Conservation (phyloP, 306 rosid genomes). For the Arachis hypogaea region DNA sequence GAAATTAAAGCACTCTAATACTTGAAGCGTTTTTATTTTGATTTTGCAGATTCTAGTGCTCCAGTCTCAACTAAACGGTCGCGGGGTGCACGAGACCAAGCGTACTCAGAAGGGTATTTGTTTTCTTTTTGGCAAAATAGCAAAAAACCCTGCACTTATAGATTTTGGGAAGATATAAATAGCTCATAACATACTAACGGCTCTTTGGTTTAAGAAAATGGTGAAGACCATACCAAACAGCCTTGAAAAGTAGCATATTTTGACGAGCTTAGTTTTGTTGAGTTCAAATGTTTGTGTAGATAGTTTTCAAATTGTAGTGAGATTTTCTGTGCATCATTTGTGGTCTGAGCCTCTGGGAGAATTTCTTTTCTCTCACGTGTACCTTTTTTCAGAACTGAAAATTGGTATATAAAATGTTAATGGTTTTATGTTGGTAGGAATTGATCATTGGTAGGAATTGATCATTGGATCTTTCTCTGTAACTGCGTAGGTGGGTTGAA, state of each 20-base stretch:
- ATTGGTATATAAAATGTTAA: conserved; percentile 2
- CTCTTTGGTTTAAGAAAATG: too few species aligned
- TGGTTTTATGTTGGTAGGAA: neutral
- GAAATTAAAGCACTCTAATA: neutral
- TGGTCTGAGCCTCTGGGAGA: neutral
- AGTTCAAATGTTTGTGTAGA: neutral
- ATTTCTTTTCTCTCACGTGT: neutral
- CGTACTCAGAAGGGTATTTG: conserved; percentile 72
- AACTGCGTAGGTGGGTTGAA: conserved; percentile 81
- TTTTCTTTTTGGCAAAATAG: neutral
- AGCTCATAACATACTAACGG: neutral
- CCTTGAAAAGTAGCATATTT: neutral
- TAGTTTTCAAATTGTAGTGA: neutral
- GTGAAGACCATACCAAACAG: too few species aligned
- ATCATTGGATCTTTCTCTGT: conserved; percentile 16
- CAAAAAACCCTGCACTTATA: neutral
- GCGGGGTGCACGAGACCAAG: conserved; percentile 55
- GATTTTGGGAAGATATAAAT: neutral
- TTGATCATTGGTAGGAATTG: neutral
- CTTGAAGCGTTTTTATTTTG: neutral
- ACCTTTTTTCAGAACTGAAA: conserved; percentile 33
- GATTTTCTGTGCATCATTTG: neutral
- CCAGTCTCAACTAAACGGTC: conserved; percentile 50
- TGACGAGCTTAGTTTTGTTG: neutral
- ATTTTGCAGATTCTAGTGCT: conserved; percentile 50